phyloP scores from a whole-genome alignment of 805 yeast genomes.

The Sugiyamaella mastotermitis region DNA sequence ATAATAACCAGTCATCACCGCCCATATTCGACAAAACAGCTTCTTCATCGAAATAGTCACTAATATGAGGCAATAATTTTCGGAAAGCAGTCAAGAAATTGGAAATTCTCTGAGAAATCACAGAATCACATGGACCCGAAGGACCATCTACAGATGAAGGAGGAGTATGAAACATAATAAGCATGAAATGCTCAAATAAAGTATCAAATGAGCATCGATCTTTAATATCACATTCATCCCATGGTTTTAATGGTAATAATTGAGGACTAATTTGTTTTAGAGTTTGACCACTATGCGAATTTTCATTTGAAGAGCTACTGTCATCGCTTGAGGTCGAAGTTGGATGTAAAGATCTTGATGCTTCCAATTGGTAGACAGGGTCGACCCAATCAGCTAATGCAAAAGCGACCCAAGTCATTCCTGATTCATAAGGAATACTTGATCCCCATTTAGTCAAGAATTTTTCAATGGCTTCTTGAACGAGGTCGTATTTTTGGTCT shows the following conservation, averaged over 20 bases:
- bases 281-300: no score
- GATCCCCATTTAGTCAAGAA: conserved; percentile 77
- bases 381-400: conserved; percentile 89
- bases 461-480: conserved; percentile 55
- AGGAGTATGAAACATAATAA: conserved; percentile 72
- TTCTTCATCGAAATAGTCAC: conserved; percentile 72
- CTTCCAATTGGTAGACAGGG: conserved; percentile 37
- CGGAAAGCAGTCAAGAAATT: conserved; percentile 61
- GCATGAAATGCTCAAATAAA: conserved; percentile 65
- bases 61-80: conserved; percentile 65
- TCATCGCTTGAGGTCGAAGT: background rate
- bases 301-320: conserved; percentile 10
- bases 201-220: conserved; percentile 41
- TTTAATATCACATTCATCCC: background rate
- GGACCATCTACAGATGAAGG: conserved; percentile 36
- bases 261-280: no score
- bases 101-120: conserved; percentile 59
- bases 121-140: conserved; percentile 28
- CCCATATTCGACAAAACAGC: conserved; percentile 54
- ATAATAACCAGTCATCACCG: conserved; percentile 83
- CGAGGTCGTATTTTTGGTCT: conserved; percentile 18
- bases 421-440: conserved; percentile 69
- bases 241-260: conserved; percentile 13
- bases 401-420: conserved; percentile 82
- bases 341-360: background rate